Conservation (phyloP, 495 filamentous ascomycete species). For the Aspergillus haitiensis region DNA sequence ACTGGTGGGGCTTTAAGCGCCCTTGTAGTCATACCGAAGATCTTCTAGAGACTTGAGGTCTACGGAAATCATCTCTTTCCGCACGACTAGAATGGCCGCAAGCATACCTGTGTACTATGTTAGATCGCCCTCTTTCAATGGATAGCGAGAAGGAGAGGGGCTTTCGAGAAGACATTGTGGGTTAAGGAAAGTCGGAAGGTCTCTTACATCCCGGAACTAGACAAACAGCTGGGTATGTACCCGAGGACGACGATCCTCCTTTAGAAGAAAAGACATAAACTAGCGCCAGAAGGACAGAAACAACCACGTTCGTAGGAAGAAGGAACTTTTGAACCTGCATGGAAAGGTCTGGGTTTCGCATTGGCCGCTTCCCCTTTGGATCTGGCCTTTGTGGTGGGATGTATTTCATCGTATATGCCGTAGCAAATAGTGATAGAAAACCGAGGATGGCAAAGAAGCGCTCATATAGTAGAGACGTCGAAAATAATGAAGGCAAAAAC, state of each 20-base stretch:
- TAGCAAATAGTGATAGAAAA: conserved; percentile 59
- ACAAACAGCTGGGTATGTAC: conserved; percentile 29
- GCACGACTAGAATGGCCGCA: conserved; percentile 35
- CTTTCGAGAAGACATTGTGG: not conserved
- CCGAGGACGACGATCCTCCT: conserved; percentile 15
- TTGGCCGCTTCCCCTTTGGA: conserved; percentile 34
- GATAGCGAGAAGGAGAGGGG: not conserved
- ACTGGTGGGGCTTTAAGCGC: conserved; percentile 36
- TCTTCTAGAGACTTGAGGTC: conserved; percentile 47
- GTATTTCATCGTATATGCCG: conserved; percentile 51
- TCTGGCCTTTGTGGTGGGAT: conserved; percentile 34
- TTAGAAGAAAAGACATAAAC: conserved; percentile 22
- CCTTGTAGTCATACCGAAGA: conserved; percentile 54
- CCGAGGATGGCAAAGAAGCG: conserved; percentile 53
- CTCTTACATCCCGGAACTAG: conserved; percentile 43
- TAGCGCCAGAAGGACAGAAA: conserved; percentile 32
- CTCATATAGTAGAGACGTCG: conserved; percentile 24
- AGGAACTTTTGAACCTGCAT: conserved; percentile 20
- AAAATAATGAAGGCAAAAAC: conserved; percentile 54
- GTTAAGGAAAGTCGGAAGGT: not conserved
- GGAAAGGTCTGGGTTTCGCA: conserved; percentile 17
- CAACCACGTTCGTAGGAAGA: conserved; percentile 26
- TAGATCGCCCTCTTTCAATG: not conserved
- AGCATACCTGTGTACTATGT: conserved; percentile 38
- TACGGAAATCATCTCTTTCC: conserved; percentile 44